Evolutionary conservation across 2,329 filamentous ascomycete species (phyloP), one percentile per base, ranked within the genome.

Genomic region (Fusarium nygamai): DNA sequence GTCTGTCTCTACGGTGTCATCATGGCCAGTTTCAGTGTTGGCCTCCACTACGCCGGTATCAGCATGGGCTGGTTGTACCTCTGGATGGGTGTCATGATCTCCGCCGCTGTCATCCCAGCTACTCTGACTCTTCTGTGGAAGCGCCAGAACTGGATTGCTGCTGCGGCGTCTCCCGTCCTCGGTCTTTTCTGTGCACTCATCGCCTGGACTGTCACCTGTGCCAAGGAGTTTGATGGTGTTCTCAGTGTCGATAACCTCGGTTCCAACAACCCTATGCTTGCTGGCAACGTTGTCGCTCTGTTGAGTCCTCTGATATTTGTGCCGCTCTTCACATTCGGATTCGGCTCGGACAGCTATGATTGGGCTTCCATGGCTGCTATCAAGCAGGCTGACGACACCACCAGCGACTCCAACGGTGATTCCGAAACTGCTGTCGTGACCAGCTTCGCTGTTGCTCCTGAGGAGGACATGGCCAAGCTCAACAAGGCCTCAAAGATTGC

Each of bases 81-180:
- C 3, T 89, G 97, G 80, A 98, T 98, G 95, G 95, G 95, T 13
- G 93, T 95, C 58, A 94, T 98, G 78, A 96, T 98, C 79, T 94
- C 92, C 0, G 90, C 93, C 0, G 95, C 94, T 7, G 94, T 97
- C 8, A 88, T 98, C 19, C 95, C 95, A 0, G 93, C 94, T 0
- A 92, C 94, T 0, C 85, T 97, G 71, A 93, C 94, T 0, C 88
- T 98, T 1, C 86, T 95, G 67, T 98, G 94, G 94, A 89, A 89
- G 57, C 90, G 92, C 5, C 94, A 97, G 81, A 94, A 93, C 77
- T 90, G 89, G 84, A 89, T 89, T 78, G 92, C 93, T 2, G 93
- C 92, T 0, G 90, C 90, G 4, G 83, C 91, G 17, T 89, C 91
- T 0, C 93, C 93, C 1, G 86, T 92, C 3, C 85, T 94, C 3